Evolutionary conservation across 1,284 basidiomycete species (phyloP), one percentile per base, ranked within the genome.

Genomic region (Cryptococcus depauperatus): DNA sequence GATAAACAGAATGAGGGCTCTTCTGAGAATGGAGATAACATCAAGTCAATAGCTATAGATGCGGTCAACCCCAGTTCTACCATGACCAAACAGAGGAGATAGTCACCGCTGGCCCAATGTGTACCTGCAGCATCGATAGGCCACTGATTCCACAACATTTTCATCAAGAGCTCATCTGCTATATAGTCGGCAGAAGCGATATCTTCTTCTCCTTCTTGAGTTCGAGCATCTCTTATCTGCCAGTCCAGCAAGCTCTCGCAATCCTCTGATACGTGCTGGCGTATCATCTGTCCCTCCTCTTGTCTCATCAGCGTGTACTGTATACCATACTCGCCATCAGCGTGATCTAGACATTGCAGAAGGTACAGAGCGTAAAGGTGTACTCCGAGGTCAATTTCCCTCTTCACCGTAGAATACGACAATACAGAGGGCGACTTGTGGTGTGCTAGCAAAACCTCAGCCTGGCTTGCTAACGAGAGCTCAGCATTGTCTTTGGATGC

Each of bases 201-300:
- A 14, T 43, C 39, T 11, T 5, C 35, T 16, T 38, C 38, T 11
- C 18, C 43, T 1, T 10, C 29, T 37, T 19, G 27, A 13, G 10
- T 26, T 28, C 14, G 25, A 18, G 28, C 32, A 10, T 13, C 23
- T 7, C 32, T 26, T 19, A 23, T 35, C 25, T 29, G 46, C 11
- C 32, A 4, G 37, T 56, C 52, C 16, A 56, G 42, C 28, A 56
- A 18, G 10, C 44, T 41, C 29, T 54, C 52, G 30, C 19, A 39
- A 8, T n/a, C 4, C 37, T 27, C 22, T 25, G 25, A 22, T 5
- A 10, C 37, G 19, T 22, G 14, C 5, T n/a, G 28, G 5, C 37
- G 29, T 1, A 11, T 10, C 40, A 27, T 26, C 40, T 14, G 14
- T 3, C 11, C 14, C 26, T 27, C 40, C 18, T 19, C 27, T 19